Evolutionary conservation across 805 yeast genomes (phyloP), one percentile per base, ranked within the genome.

Genomic region (Metschnikowia lochheadii): DNA sequence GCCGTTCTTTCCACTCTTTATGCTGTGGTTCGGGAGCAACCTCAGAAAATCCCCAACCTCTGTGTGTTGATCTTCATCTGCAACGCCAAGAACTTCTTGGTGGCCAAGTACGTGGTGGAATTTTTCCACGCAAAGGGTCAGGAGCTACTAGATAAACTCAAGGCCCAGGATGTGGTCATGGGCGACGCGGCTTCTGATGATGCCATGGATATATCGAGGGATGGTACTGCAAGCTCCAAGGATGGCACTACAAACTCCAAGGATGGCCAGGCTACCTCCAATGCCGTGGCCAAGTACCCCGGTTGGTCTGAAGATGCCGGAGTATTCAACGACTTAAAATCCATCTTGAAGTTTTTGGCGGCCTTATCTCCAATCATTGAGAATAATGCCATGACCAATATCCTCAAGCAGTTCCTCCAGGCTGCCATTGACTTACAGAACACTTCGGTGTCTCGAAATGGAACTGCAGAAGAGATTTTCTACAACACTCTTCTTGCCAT

Each of bases 21-120:
- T 49, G 88, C 96, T 2, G 78, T 87, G 40, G 75, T 85, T 10
- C 68, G 80, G 29, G 98, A 94, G 66, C 97, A 92, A 66, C 98
- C 99, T 0, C 96, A 91, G 55, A 94, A 91, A 64, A 79, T 85
- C 52, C 81, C 84, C 13, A 79, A 84, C n/a, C 67, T 92, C 50
- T 79, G 89, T 26, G 81, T 84, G 7, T 73, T 89, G 56, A 69
- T 90, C 5, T 77, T 84, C 60, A 72, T 83, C 20, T 82, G 88
- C 43, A 84, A 86, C 67, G 73, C 85, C 21, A 77, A 78, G 51
- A 82, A 81, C 65, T 77, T 80, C 34, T 71, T 79, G 36, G 83
- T 88, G 40, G 92, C 95, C 46, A 80, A 82, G 56, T 79, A 80
- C 45, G 79, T 88, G 11, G 67, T 89, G 21, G 90, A 85, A 55